phyloP scores from a whole-genome alignment of 139 green algal species.

The Chlamydomonas sphaeroides region DNA sequence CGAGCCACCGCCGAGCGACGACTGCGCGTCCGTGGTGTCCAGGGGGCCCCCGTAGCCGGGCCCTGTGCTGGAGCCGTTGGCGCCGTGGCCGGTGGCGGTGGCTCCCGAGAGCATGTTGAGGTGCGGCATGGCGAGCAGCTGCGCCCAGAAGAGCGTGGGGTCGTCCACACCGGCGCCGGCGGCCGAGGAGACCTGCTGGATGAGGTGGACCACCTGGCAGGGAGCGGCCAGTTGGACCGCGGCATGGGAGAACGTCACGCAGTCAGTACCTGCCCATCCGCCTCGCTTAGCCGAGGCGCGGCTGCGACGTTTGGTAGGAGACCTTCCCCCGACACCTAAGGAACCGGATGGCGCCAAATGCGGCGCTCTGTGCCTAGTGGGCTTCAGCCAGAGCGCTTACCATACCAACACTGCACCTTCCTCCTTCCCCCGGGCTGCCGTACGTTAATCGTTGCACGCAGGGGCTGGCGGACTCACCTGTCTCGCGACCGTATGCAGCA shows the following conservation, averaged over 20 bases:
- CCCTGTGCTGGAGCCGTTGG: conserved; percentile 1
- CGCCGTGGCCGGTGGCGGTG: conserved; percentile 5
- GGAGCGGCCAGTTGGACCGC: no score
- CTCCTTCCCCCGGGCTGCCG: no score
- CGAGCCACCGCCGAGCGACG: neutral
- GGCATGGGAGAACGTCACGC: no score
- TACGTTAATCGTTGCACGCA: no score
- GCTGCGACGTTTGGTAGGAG: no score
- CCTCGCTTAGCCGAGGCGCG: no score
- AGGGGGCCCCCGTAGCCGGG: neutral
- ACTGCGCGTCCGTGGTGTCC: conserved; percentile 5
- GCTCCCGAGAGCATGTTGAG: conserved; percentile 17
- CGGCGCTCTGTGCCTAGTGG: no score
- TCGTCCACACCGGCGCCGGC: conserved; percentile 24
- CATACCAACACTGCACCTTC: no score
- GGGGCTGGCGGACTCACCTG: neutral
- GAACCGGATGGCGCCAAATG: no score
- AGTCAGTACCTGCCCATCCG: no score
- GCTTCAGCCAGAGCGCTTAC: no score
- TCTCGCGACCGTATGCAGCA: conserved; percentile 40
- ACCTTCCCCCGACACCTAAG: no score
- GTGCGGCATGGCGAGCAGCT: conserved; percentile 38
- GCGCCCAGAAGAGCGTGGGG: conserved; percentile 23
- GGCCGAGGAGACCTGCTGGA: conserved; percentile 23
- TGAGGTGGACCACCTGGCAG: conserved; percentile 27